Percentiles rank a stretch among this genome's conserved stretches.
Evolutionary conservation across 225 moss, liverwort and hornwort species (phyloP).

Genomic region (Ulota crispa): DNA sequence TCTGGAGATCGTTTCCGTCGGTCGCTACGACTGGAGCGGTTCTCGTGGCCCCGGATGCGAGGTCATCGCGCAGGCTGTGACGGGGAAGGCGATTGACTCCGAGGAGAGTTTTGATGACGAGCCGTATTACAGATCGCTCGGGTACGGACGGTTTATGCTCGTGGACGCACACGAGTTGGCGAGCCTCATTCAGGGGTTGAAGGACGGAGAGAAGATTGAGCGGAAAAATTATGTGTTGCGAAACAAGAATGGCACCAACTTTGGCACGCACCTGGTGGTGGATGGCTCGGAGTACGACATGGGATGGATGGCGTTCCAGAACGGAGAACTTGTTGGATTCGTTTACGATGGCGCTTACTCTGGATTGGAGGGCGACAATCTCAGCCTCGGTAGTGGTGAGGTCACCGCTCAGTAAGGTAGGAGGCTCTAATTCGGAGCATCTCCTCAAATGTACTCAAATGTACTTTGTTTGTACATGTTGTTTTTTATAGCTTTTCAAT

Average conservation of each 20-base stretch:
- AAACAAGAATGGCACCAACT: not conserved
- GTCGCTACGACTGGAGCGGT: constrained; percentile 45
- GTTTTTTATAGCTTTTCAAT: too few species aligned
- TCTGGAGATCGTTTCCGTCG: constrained; percentile 30
- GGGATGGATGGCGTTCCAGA: constrained; percentile 62
- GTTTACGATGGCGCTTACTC: constrained; percentile 68
- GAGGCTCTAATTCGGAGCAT: too few species aligned
- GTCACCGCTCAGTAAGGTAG: not conserved
- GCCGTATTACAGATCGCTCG: constrained; percentile 23
- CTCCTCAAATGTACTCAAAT: too few species aligned
- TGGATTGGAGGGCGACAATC: constrained; percentile 40
- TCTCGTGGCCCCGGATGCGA: constrained; percentile 23
- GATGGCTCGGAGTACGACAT: constrained; percentile 46
- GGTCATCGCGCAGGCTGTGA: constrained; percentile 21
- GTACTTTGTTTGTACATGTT: too few species aligned
- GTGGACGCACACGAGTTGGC: constrained; percentile 36
- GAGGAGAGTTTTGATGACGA: constrained; percentile 24
- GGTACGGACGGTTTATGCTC: constrained; percentile 42
- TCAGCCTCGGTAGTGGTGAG: constrained; percentile 24
- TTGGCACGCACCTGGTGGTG: constrained; percentile 51
- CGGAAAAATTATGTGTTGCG: constrained; percentile 26
- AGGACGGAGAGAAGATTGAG: constrained; percentile 45
- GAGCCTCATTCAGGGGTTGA: constrained; percentile 34
- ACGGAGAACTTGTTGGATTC: constrained; percentile 56
- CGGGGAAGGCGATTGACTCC: constrained; percentile 11